Conservation (phyloP, 179 eudicot genomes). For the Camellia oleifera region DNA sequence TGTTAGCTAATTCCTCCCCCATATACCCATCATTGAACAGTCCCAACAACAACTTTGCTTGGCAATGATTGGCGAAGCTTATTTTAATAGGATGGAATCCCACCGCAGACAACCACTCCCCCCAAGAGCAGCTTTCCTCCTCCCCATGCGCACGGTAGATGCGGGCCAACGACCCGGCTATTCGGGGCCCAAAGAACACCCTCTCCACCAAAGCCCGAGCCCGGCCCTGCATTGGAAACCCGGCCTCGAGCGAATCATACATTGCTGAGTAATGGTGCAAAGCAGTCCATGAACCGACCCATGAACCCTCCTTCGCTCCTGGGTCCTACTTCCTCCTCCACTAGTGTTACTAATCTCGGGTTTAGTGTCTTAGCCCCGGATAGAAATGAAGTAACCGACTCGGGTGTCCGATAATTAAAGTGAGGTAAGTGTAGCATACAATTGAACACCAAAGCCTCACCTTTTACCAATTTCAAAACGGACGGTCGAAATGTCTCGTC, state of each 20-base stretch:
- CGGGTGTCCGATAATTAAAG: conserved; percentile 33
- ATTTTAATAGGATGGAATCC: conserved; percentile 32
- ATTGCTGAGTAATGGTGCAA: conserved; percentile 49
- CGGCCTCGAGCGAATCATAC: conserved; percentile 50
- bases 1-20: conserved; percentile 41
- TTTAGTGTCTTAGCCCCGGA: conserved; percentile 35
- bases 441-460: conserved; percentile 44
- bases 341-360: conserved; percentile 41
- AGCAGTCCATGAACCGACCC: conserved; percentile 43
- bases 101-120: conserved; percentile 26
- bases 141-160: conserved; percentile 26
- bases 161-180: conserved; percentile 35
- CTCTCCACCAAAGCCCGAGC: conserved; percentile 50
- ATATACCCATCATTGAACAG: conserved; percentile 52
- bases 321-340: conserved; percentile 44
- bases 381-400: conserved; percentile 41
- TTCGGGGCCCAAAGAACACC: conserved; percentile 46
- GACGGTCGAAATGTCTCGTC: conserved; percentile 42
- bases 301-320: conserved; percentile 32
- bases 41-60: conserved; percentile 51
- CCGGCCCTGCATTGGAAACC: conserved; percentile 46
- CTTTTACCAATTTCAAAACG: conserved; percentile 36
- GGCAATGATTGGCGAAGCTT: conserved; percentile 57
- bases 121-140: conserved; percentile 38
- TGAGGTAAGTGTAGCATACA: conserved; percentile 54